Evolutionary conservation across 2,329 filamentous ascomycete genomes (phyloP), one percentile per base, ranked within the genome.

Genomic region (Blastomyces percursus): DNA sequence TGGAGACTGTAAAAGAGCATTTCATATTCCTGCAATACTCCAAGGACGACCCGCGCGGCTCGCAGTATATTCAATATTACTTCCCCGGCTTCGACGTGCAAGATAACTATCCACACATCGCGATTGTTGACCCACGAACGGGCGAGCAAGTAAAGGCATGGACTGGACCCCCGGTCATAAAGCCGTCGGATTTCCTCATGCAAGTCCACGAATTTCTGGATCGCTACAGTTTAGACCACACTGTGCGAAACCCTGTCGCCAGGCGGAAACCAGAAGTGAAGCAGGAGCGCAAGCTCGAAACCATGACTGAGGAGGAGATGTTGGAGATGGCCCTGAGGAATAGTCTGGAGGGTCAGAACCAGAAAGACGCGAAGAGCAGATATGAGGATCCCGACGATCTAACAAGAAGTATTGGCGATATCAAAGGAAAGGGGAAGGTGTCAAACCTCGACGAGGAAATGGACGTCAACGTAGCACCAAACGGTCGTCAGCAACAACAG

Each of bases 271-370:
- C 86, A 2, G 88, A 91, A 71, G 82, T 82, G 62, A 80, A 84
- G 55, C 87, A 87, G 71, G 81, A 84, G 60, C 81, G 89, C 61
- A 90, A 93, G 67, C 84, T 96, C 1, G 88, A 89, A 63, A 86
- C 89, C 48, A 93, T 99, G 87, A 96, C 91, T 0, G 94, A 99
- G 72, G 92, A 97, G 59, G 92, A 99, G 77, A 96, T 96, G 91
- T 79, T 99, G 68, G 89, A 96, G 74, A 86, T 96, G 83, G 94
- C 94, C 0, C 75, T 99, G 71, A 86, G 92, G 73, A 94, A 95
- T 77, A 96, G 92, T 71, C 78, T 97, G 55, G 86, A 85, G 16
- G 83, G 81, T 40, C 78, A 77, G 46, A 72, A 71, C 0, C 30
- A 19, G 21, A 30, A 51, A 44, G 72, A 71, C 0, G 16, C 9